These are phyloP conservation scores for Ogataea angusta DNA, from an alignment of 805 yeast genomes.

Conservation along the genomic window DNA sequence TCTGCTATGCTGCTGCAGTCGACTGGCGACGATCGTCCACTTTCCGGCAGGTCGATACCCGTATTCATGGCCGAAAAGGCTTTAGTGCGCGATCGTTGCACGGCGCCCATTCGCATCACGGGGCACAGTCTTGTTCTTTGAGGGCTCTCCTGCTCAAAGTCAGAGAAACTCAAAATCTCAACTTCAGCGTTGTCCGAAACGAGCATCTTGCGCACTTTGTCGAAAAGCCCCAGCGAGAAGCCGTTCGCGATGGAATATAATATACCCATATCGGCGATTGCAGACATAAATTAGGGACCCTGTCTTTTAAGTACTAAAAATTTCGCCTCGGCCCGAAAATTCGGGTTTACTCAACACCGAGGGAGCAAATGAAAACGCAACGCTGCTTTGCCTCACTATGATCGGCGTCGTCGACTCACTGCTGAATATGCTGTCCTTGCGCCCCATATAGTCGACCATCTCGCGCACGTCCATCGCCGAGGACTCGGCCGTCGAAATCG, in stretches of 20 bases:
- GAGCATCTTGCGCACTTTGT: slow-evolving; percentile 14
- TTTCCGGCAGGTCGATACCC: neutral
- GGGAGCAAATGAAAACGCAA: slow-evolving; percentile 3
- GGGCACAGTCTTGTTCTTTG: neutral
- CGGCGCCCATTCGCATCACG: neutral
- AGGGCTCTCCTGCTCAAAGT: neutral
- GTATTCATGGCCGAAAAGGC: neutral
- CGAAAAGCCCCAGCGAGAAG: slow-evolving; percentile 19
- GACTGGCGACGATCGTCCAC: neutral
- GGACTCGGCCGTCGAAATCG: slow-evolving; percentile 18
- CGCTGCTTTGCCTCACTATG: slow-evolving; percentile 7
- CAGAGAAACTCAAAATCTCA: slow-evolving; percentile 4
- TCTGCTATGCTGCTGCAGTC: neutral
- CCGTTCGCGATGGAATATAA: slow-evolving; percentile 14
- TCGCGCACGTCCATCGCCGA: slow-evolving; percentile 3
- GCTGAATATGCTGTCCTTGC: slow-evolving; percentile 21
- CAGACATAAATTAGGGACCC: neutral
- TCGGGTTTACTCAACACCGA: neutral
- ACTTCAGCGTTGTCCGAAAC: slow-evolving; percentile 17
- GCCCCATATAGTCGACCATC: neutral
- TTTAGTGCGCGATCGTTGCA: neutral
- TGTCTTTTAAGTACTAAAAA: neutral
- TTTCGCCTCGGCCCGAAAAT: slow-evolving; percentile 1
- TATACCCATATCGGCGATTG: slow-evolving; percentile 2
- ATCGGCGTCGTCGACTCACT: slow-evolving; percentile 6